Evolutionary conservation across 371 early-diverging fungal species (phyloP), one percentile per base, ranked within the genome.

Genomic region (Mucor indicus): DNA sequence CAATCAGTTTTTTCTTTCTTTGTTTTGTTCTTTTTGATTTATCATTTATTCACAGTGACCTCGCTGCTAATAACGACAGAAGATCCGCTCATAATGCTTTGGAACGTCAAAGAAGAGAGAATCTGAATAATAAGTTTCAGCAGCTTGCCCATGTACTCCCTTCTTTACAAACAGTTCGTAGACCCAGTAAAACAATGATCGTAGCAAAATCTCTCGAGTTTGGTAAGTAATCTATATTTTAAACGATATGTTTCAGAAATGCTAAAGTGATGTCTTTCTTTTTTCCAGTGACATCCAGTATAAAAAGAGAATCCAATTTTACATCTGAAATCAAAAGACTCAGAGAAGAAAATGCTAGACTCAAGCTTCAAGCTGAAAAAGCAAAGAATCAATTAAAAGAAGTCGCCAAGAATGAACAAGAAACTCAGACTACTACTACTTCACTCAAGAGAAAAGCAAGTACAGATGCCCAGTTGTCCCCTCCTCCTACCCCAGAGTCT

Each of bases 161-260:
- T 16, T 69, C 85, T 23, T 78, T 89, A 13, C 69, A 69, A 42
- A 68, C 79, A 30, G 84, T 85, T 25, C 81, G 86, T 40, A 73
- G 86, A 52, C 90, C 90, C 3, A 84, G 85, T 51, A 90, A 90
- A 51, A 80, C 85, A n/a, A 81, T 83, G 49, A 90, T 90, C 54
- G 88, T 88, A 20, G 72, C 83, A 24, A 82, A 82, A 58, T 80
- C 85, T 4, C 74, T 85, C n/a, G 85, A 84, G 8, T 84, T 72
- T 68, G 74, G 71, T 64, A 55, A 53, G 31, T 35, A 13, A 33
- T 10, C 19, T 9, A 16, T 31, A 17, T 24, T 16, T 27, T 15
- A 11, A 2, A 16, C 6, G 21, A 22, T 27, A 30, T 22, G 27
- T 19, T 22, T 20, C 9, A n/a, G n/a, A n/a, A n/a, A n/a, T n/a